These are phyloP conservation scores for Aspergillus aculeatinus DNA, from an alignment of 2,329 filamentous ascomycete genomes.

Conservation along the genomic window DNA sequence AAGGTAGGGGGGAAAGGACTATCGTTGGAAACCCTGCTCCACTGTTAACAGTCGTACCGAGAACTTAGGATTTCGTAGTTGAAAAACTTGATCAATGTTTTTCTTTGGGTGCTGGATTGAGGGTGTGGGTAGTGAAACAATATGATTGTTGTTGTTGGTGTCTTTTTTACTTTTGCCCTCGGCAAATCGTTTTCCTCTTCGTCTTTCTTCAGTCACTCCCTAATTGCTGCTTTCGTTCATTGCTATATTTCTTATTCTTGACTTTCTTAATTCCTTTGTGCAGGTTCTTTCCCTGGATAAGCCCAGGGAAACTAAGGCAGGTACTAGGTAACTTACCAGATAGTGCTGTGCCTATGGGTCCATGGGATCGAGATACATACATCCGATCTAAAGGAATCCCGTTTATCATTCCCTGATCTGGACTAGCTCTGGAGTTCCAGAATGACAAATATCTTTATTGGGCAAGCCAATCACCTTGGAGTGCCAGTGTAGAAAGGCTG, in stretches of 20 bases:
- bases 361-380: constrained; percentile 1
- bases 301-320: not conserved
- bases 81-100: too few relatives aligned
- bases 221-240: not conserved
- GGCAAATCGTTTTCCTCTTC: too few relatives aligned
- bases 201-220: too few relatives aligned
- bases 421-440: constrained; percentile 7
- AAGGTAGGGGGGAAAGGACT: not conserved
- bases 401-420: constrained; percentile 21
- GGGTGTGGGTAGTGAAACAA: not conserved
- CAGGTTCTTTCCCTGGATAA: not conserved
- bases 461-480: constrained; percentile 15
- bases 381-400: constrained; percentile 1
- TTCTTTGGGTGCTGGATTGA: too few relatives aligned
- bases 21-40: constrained; percentile 1
- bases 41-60: not conserved
- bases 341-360: not conserved
- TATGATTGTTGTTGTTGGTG: not conserved
- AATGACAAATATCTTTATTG: constrained; percentile 30
- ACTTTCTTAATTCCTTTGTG: not conserved
- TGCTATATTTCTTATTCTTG: too few relatives aligned
- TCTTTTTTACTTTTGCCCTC: too few relatives aligned
- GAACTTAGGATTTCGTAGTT: not conserved
- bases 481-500: not conserved
- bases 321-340: not conserved